Evolutionary conservation across 139 green algal species (phyloP), one percentile per base, ranked within the genome.

Genomic region (Chlorella sorokiniana): DNA sequence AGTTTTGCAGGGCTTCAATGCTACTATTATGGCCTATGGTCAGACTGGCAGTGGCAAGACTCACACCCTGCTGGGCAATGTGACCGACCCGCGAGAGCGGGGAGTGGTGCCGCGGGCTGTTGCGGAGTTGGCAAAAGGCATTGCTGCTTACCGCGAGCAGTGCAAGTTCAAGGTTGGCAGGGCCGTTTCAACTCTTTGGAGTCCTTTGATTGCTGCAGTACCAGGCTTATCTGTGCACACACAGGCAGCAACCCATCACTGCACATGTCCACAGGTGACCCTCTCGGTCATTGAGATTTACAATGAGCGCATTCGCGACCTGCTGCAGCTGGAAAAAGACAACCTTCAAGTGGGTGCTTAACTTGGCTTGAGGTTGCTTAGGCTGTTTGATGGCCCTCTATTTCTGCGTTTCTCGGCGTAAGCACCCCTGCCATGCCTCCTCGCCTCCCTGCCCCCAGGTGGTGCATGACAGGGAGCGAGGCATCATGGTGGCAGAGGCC

Each of bases 221-320:
- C 14, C 48, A 11, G 16, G 48, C 14, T 16, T 25, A 16, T 59
- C 14, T 59, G 11, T 11, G 48, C 48, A 11, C 16, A 16, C 48
- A 16, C 11, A 59, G 16, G 48, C 48, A 59, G 48, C 48, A 59
- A 59, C 14, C 16, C 48, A 59, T n/a, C n/a, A n/a, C n/a, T n/a
- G n/a, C 48, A 25, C 48, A 59, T 35, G 7, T 22, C 40, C 31
- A 10, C 74, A 91, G 87, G 89, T 95, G 40, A 78, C 67, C 0
- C 56, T 95, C 20, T 91, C 86, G 4, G 88, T 94, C 27, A 87
- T 95, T 7, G 93, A 97, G 85, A 94, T 95, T 29, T 97, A 97
- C 84, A 94, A 88, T 67, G 93, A 97, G 81, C 71, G 84, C 9
- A 91, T 97, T 54, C 59, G 65, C 38, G 92, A 96, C 83, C 86